A percentile compares a stretch with the other conserved stretches of the same genome.
phyloP scores from a whole-genome alignment of 768 basidiomycete species.

The Lactarius akahatsu region DNA sequence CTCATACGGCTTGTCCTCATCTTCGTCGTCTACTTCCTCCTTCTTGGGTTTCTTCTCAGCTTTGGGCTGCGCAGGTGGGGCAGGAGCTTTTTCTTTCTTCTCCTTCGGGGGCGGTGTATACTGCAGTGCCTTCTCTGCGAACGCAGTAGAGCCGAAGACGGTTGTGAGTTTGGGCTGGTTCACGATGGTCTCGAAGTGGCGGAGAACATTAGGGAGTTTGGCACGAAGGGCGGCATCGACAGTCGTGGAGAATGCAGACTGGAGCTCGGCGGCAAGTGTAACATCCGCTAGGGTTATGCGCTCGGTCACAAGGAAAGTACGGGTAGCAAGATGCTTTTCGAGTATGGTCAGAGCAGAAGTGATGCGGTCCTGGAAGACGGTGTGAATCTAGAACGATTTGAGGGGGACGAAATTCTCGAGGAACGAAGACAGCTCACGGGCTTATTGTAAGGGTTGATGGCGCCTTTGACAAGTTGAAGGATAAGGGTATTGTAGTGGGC shows the following conservation, averaged over 20 bases:
- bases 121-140: slow-evolving; percentile 66
- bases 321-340: slow-evolving; percentile 68
- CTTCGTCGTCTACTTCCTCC: slow-evolving; percentile 56
- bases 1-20: slow-evolving; percentile 67
- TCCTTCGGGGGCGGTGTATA: slow-evolving; percentile 65
- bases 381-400: slow-evolving; percentile 54
- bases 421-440: slow-evolving; percentile 48
- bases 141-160: slow-evolving; percentile 59
- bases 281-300: slow-evolving; percentile 95
- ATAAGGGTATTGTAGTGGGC: slow-evolving; percentile 40
- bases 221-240: slow-evolving; percentile 67
- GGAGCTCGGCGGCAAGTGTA: slow-evolving; percentile 58
- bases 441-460: slow-evolving; percentile 74
- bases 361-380: slow-evolving; percentile 50
- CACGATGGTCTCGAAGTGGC: slow-evolving; percentile 82
- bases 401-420: slow-evolving; percentile 14
- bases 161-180: slow-evolving; percentile 78
- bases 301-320: slow-evolving; percentile 91
- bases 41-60: slow-evolving; percentile 64
- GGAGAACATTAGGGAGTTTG: slow-evolving; percentile 73
- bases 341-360: slow-evolving; percentile 61
- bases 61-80: slow-evolving; percentile 44
- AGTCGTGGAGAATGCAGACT: slow-evolving; percentile 51
- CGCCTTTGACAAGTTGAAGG: slow-evolving; percentile 45
- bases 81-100: slow-evolving; percentile 38